Base-by-base conservation (phyloP, 2,329 filamentous ascomycete genomes). In the Ascochyta rabiei region DNA sequence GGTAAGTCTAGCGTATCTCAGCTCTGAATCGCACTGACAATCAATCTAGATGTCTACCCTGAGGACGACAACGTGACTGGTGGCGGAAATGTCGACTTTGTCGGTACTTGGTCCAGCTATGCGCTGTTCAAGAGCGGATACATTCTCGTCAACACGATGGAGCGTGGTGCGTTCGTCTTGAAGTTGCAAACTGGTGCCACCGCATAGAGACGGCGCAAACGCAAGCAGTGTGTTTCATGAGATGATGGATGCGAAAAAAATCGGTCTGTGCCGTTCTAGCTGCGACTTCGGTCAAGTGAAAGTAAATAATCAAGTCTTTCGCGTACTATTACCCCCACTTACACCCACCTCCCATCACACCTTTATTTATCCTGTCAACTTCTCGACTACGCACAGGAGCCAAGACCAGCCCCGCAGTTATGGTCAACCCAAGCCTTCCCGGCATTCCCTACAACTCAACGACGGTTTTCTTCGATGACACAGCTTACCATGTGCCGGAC, bases 71-170 rank as follows among this genome's bases (percentile, higher is more conserved):
- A 73, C 35, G 46, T 61, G 39, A 63, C 70, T 3, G 68, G 71
- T 5, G 75, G 75, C 21, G 77, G 78, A n/a, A 62, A 63, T 5
- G 61, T 79, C 6, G 70, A 76, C 40, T 80, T 79, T 57, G 73
- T 77, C 6, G 77, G 77, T 10, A 76, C 74, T 1, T 80, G 77
- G 78, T 74, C 73, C 30, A 75, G 70, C 48, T 80, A 79, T 57
- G 73, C 70, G 13, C 58, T 70, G 7, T 76, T 76, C 60, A 73
- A 74, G 69, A 74, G 70, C 43, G 74, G 74, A 1, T 72, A 70
- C 42, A 74, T 76, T 31, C 66, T 76, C 19, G 68, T 76, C 38
- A 76, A 76, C 54, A 76, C 73, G 1, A 76, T 76, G 71, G 75
- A 77, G 64, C 60, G 75, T 28, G 75, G 75, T 44, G 74, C 61